Evolutionary conservation across 441 rosid species (phyloP).

Genomic region (Capsella rubella): DNA sequence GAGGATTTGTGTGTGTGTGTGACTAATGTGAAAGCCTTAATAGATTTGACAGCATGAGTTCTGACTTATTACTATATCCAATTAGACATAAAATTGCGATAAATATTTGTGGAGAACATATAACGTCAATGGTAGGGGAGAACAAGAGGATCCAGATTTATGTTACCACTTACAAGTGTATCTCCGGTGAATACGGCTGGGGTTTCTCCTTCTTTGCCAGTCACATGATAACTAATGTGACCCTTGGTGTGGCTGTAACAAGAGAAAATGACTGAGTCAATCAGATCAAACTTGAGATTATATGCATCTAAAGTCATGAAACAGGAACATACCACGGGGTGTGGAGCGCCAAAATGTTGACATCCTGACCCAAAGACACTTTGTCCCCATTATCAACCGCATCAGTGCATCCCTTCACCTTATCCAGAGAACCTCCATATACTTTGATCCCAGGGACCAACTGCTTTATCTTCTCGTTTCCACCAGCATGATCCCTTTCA

Average conservation of each 20-base stretch:
- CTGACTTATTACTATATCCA: neutral
- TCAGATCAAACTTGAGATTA: neutral
- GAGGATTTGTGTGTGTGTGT: conserved; percentile 5
- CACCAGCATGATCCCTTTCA: conserved; percentile 94
- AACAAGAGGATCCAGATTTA: conserved; percentile 16
- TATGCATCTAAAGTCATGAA: neutral
- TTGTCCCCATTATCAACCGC: conserved; percentile 73
- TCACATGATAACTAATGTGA: conserved; percentile 87
- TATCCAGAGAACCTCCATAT: conserved; percentile 83
- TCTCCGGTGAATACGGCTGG: conserved; percentile 96
- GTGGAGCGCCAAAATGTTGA: conserved; percentile 72
- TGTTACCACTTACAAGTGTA: conserved; percentile 66
- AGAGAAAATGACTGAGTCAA: conserved; percentile 11
- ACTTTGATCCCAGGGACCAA: conserved; percentile 77
- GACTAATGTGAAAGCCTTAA: conserved; percentile 6
- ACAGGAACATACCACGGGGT: conserved; percentile 72
- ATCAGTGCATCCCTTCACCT: conserved; percentile 78
- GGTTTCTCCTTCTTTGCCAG: conserved; percentile 63
- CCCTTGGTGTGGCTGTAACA: conserved; percentile 87
- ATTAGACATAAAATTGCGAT: neutral
- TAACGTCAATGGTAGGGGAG: neutral
- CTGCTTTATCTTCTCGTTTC: conserved; percentile 79
- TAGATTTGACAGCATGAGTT: conserved; percentile 1
- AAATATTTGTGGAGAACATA: neutral
- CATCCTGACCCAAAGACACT: conserved; percentile 58